A percentile compares a stretch with the other conserved stretches of the same genome.
phyloP scores from a whole-genome alignment of 129 eudicot genomes.

The Lactuca sativa region DNA sequence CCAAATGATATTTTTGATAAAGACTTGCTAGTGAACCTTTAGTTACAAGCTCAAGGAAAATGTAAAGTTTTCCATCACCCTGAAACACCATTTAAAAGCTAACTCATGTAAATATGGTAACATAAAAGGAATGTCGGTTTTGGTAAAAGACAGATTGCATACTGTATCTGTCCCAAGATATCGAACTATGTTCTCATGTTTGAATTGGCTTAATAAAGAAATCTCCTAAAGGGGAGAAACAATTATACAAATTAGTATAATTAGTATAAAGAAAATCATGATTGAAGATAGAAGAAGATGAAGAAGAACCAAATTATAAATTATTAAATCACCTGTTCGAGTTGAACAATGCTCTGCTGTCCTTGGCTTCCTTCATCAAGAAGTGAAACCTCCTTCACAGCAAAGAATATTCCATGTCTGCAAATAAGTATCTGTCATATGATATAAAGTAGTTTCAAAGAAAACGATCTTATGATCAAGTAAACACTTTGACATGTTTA shows the following conservation, averaged over 20 bases:
- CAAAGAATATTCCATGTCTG: conserved; percentile 72
- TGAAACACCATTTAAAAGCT: conserved; percentile 11
- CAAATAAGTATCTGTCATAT: conserved; percentile 16
- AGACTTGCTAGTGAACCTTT: conserved; percentile 46
- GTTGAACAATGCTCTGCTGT: conserved; percentile 54
- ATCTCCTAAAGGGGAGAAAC: conserved; percentile 47
- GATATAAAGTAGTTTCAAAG: background rate
- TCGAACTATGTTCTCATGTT: conserved; percentile 68
- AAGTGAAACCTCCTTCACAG: conserved; percentile 80
- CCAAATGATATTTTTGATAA: conserved; percentile 31
- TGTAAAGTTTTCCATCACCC: conserved; percentile 42
- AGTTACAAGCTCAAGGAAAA: conserved; percentile 48
- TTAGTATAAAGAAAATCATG: background rate
- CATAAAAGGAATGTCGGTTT: too few species aligned
- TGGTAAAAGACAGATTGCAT: conserved; percentile 16
- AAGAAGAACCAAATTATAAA: conserved; percentile 3
- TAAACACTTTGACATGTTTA: too few species aligned
- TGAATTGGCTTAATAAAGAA: conserved; percentile 57
- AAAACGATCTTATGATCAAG: too few species aligned
- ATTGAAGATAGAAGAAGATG: background rate
- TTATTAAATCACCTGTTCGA: conserved; percentile 54
- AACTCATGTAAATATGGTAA: background rate
- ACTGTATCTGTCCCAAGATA: conserved; percentile 63
- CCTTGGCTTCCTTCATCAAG: conserved; percentile 64
- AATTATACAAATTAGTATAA: conserved; percentile 8